These are phyloP conservation scores for Penicillium coprophilum DNA, from an alignment of 495 filamentous ascomycete genomes.

Conservation along the genomic window DNA sequence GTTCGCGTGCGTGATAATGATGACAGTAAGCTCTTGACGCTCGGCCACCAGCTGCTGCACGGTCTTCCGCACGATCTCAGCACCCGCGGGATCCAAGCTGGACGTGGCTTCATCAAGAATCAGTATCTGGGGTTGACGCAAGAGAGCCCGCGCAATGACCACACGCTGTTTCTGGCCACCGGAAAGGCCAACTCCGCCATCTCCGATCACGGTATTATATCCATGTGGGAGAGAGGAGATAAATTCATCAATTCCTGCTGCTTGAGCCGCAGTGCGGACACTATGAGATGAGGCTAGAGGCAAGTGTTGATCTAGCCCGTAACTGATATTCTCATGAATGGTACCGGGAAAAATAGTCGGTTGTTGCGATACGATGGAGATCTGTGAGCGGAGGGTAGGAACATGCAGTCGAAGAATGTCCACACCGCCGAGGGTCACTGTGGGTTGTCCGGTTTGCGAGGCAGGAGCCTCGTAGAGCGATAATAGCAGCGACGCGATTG, in stretches of 20 bases:
- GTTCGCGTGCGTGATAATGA: slow-evolving; percentile 74
- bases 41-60: slow-evolving; percentile 48
- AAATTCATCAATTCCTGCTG: slow-evolving; percentile 79
- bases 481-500: slow-evolving; percentile 73
- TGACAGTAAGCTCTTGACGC: slow-evolving; percentile 42
- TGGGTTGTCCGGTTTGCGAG: slow-evolving; percentile 19
- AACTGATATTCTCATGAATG: slow-evolving; percentile 75
- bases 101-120: slow-evolving; percentile 89
- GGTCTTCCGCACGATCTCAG: slow-evolving; percentile 62
- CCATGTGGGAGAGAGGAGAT: slow-evolving; percentile 68
- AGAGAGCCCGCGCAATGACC: slow-evolving; percentile 77
- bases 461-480: slow-evolving; percentile 56
- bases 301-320: slow-evolving; percentile 57
- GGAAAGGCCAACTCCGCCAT: slow-evolving; percentile 71
- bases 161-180: slow-evolving; percentile 86
- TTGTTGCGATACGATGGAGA: slow-evolving; percentile 75
- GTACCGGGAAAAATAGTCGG: slow-evolving; percentile 75
- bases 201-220: slow-evolving; percentile 74
- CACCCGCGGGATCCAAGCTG: slow-evolving; percentile 70
- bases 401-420: slow-evolving; percentile 60
- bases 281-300: slow-evolving; percentile 36
- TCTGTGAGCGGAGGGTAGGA: slow-evolving; percentile 60
- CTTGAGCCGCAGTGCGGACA: slow-evolving; percentile 59
- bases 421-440: slow-evolving; percentile 55
- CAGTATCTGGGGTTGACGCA: slow-evolving; percentile 65